Conservation (phyloP, 306 rosid species). For the Elaeagnus macrophylla region DNA sequence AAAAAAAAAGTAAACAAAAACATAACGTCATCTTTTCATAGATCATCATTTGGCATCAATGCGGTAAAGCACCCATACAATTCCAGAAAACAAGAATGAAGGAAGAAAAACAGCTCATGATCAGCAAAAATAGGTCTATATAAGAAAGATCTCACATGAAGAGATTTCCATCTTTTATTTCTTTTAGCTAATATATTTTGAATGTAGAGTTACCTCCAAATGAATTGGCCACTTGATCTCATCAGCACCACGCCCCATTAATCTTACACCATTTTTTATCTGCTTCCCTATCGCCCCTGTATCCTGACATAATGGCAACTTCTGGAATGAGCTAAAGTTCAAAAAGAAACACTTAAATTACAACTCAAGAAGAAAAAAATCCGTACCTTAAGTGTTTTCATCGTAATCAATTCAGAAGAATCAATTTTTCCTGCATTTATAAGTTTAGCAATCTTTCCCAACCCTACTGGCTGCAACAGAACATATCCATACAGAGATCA, state of each 20-base stretch:
- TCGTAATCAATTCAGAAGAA: constrained; percentile 81
- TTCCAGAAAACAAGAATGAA: too few species aligned
- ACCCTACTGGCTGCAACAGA: constrained; percentile 70
- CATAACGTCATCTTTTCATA: too few species aligned
- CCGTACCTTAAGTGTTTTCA: constrained; percentile 89
- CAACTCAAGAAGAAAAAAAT: constrained; percentile 10
- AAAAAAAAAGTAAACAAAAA: too few species aligned
- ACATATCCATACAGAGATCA: constrained; percentile 7
- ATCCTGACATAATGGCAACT: constrained; percentile 46
- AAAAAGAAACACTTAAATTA: constrained; percentile 20
- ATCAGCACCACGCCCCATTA: constrained; percentile 96
- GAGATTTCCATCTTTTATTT: too few species aligned
- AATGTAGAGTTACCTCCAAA: constrained; percentile 56
- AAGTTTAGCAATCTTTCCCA: constrained; percentile 75
- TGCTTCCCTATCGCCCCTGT: constrained; percentile 87
- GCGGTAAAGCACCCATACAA: too few species aligned
- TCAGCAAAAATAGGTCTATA: constrained; percentile 7
- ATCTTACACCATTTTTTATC: constrained; percentile 78
- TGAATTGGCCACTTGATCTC: constrained; percentile 86
- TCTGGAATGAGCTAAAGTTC: constrained; percentile 19
- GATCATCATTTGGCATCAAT: too few species aligned
- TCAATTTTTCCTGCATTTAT: constrained; percentile 86
- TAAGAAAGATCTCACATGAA: neutral
- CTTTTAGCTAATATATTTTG: neutral
- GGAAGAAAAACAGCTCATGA: neutral